Evolutionary conservation across 352 stramenopile species (phyloP), one percentile per base, ranked within the genome.

Genomic region (Phytopythium mirpurense): DNA sequence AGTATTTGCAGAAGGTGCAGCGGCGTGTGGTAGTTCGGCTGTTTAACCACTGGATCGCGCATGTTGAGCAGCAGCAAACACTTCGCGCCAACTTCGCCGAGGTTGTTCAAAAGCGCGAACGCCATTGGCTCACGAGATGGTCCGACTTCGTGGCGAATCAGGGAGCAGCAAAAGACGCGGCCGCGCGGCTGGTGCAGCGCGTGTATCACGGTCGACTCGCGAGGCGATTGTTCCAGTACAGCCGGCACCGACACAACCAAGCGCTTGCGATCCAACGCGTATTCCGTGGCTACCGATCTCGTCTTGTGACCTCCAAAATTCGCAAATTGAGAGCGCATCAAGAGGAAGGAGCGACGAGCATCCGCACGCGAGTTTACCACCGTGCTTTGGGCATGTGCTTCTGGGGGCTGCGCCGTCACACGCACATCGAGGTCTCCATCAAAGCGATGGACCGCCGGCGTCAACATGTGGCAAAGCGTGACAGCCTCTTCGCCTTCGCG

Each of bases 1-100:
- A 70, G 29, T 88, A 86, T 32, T 45, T 88, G 3, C 51, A 63
- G 1, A 88, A 88, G 50, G 59, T 85, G 19, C 73, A 88, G 32
- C 47, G 51, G 4, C 74, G 72, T 8, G 63, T 62, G n/a, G 8
- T 78, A 1, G 70, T 73, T 23, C 63, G 59, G 16, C 44, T 88
- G 9, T 88, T 89, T 43, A 75, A 70, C 19, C 70, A 82, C 19
- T 93, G 83, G 83, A 53, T 51, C 0, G 37, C 57, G 10, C 77
- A 74, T 40, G 44, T 66, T 1, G 8, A 42, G 1, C 52, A 76
- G n/a, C 68, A 77, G n/a, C 53, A 83, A 29, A 58, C 53, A 12
- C 43, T 89, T 9, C 72, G 70, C 18, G 62, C 60, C 1, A 87
- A 76, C 16, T 76, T 89, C 26, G 56, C 65, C 15, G 24, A 36